Conservation (phyloP, 306 rosid species). For the Acacia crassicarpa region DNA sequence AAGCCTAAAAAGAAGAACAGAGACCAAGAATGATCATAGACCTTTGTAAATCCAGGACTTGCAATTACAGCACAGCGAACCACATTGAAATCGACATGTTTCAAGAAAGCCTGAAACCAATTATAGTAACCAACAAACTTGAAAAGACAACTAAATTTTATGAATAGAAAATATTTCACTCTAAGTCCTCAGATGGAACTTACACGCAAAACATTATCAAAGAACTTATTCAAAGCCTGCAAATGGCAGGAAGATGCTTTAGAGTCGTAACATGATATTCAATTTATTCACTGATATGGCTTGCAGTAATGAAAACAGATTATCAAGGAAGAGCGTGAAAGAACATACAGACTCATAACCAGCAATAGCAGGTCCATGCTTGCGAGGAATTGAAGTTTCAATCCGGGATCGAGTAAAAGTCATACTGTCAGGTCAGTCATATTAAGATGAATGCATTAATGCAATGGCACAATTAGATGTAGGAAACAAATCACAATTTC, state of each 20-base stretch:
- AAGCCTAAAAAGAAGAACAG: not conserved
- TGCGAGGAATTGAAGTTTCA: slow-evolving; percentile 96
- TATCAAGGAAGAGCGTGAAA: not conserved
- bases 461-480: slow-evolving; percentile 8
- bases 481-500: slow-evolving; percentile 19
- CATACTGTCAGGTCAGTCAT: slow-evolving; percentile 57
- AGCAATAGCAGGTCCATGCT: slow-evolving; percentile 94
- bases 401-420: slow-evolving; percentile 85
- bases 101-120: slow-evolving; percentile 84
- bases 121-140: slow-evolving; percentile 29
- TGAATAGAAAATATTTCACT: slow-evolving; percentile 19
- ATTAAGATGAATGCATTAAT: slow-evolving; percentile 28
- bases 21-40: slow-evolving; percentile 27
- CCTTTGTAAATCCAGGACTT: slow-evolving; percentile 98
- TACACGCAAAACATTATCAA: slow-evolving; percentile 88
- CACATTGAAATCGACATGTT: slow-evolving; percentile 82
- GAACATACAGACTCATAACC: slow-evolving; percentile 87
- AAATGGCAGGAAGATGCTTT: slow-evolving; percentile 38
- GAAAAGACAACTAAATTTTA: slow-evolving; percentile 13
- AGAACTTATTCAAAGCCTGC: slow-evolving; percentile 91
- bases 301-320: slow-evolving; percentile 5
- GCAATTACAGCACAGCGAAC: slow-evolving; percentile 97
- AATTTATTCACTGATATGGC: slow-evolving; percentile 29
- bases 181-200: slow-evolving; percentile 24
- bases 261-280: slow-evolving; percentile 11